These are phyloP conservation scores for Aureobasidium zeae DNA, from an alignment of 2,329 filamentous ascomycete species.

Conservation along the genomic window DNA sequence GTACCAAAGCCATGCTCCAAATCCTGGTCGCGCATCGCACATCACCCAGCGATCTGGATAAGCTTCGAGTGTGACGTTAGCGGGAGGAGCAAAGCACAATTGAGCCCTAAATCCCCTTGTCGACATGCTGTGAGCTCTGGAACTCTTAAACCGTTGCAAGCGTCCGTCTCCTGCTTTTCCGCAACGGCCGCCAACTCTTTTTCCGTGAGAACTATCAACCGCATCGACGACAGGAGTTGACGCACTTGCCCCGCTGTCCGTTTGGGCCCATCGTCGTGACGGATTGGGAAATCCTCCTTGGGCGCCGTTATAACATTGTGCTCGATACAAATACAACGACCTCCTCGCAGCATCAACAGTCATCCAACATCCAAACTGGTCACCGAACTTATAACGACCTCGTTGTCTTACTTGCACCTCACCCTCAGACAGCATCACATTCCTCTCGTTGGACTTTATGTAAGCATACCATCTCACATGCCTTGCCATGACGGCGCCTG, in stretches of 20 bases:
- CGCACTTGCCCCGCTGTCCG: slow-evolving; percentile 13
- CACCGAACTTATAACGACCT: slow-evolving; percentile 17
- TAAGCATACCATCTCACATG: slow-evolving; percentile 7
- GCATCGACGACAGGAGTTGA: slow-evolving; percentile 13
- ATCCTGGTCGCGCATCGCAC: slow-evolving; percentile 18
- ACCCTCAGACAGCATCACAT: slow-evolving; percentile 9
- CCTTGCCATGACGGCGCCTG: no score
- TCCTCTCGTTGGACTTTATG: slow-evolving; percentile 13
- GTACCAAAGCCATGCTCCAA: slow-evolving; percentile 9
- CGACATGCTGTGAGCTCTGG: slow-evolving; percentile 9
- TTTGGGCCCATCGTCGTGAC: slow-evolving; percentile 16
- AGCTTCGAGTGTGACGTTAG: slow-evolving; percentile 18
- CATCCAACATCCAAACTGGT: slow-evolving; percentile 16
- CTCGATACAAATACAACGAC: slow-evolving; percentile 16
- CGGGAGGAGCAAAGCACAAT: slow-evolving; percentile 12
- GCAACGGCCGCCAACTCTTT: slow-evolving; percentile 14
- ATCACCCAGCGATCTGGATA: slow-evolving; percentile 33
- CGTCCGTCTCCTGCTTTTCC: slow-evolving; percentile 16
- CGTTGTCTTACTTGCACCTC: slow-evolving; percentile 15
- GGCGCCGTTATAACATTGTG: slow-evolving; percentile 8
- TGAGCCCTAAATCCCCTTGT: slow-evolving; percentile 11
- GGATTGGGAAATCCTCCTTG: slow-evolving; percentile 15
- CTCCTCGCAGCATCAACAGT: slow-evolving; percentile 15
- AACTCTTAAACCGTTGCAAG: slow-evolving; percentile 13
- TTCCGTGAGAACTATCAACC: slow-evolving; percentile 14